Percentiles rank a stretch among this genome's conserved stretches.
Evolutionary conservation across 208 protist species (phyloP).

Genomic region (Blastocrithidia nonstop): DNA sequence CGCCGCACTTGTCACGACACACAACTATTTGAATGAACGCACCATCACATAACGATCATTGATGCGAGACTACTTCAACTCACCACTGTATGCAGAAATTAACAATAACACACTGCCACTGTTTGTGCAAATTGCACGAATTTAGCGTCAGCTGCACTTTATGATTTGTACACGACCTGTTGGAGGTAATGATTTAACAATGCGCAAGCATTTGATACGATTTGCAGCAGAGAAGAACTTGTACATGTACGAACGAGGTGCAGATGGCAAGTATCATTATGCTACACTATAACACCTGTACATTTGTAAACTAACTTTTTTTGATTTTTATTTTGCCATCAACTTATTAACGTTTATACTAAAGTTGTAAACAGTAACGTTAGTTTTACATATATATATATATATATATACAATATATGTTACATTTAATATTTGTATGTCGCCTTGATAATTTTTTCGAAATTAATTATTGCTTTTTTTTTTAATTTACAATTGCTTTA

Average conservation of each 20-base stretch:
- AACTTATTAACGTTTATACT: neutral
- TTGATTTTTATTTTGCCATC: neutral
- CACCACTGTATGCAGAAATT: constrained; percentile 22
- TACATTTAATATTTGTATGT: no score
- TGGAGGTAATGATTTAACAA: neutral
- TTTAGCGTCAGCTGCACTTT: no score
- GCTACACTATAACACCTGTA: constrained; percentile 3
- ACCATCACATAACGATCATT: constrained; percentile 23
- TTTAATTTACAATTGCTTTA: no score
- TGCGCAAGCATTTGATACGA: constrained; percentile 8
- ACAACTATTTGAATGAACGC: constrained; percentile 21
- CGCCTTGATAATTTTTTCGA: no score
- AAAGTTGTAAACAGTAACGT: neutral
- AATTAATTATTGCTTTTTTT: no score
- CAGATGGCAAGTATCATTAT: constrained; percentile 37
- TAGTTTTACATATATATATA: neutral
- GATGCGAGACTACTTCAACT: constrained; percentile 46
- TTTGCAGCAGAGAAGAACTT: constrained; percentile 21
- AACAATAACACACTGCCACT: constrained; percentile 8
- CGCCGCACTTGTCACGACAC: constrained; percentile 39
- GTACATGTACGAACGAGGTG: constrained; percentile 43
- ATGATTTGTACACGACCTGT: neutral
- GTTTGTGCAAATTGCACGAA: no score
- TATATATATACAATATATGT: constrained; percentile 1
- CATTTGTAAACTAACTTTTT: neutral